Percentiles rank a stretch among this genome's conserved stretches.
These are phyloP conservation scores for Penicillium goetzii DNA, from an alignment of 495 filamentous ascomycete genomes.

Conservation along the genomic window DNA sequence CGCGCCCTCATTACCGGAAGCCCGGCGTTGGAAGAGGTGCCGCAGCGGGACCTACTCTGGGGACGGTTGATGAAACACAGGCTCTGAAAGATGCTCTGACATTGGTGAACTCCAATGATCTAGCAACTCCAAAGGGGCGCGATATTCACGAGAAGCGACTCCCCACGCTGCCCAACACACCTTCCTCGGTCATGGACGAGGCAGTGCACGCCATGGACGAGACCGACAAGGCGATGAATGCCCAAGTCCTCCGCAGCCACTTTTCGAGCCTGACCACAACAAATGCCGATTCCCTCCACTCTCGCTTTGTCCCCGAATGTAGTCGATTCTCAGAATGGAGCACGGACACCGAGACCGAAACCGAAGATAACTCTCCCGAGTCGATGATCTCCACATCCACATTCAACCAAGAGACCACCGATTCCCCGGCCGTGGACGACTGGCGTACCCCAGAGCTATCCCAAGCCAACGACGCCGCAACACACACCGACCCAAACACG, in stretches of 20 bases:
- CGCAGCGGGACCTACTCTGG: conserved; percentile 12
- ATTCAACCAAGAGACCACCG: conserved; percentile 32
- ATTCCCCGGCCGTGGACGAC: conserved; percentile 27
- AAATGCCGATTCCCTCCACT: conserved; percentile 39
- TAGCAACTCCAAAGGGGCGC: conserved; percentile 37
- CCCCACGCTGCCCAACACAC: conserved; percentile 51
- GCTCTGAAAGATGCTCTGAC: conserved; percentile 16
- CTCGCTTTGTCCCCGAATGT: conserved; percentile 33
- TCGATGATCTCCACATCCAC: conserved; percentile 45
- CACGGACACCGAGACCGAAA: conserved; percentile 39
- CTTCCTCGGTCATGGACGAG: conserved; percentile 54
- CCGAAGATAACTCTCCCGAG: conserved; percentile 38
- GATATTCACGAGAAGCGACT: conserved; percentile 46
- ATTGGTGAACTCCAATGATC: conserved; percentile 22
- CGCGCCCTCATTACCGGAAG: conserved; percentile 23
- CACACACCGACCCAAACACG: conserved; percentile 43
- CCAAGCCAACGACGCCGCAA: conserved; percentile 28
- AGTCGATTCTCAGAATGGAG: conserved; percentile 57
- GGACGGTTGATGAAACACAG: conserved; percentile 18
- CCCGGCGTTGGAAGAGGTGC: conserved; percentile 9
- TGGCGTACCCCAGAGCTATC: conserved; percentile 34
- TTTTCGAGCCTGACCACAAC: conserved; percentile 50
- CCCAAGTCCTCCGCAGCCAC: conserved; percentile 42
- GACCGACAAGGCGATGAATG: conserved; percentile 39
- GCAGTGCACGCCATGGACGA: conserved; percentile 48